These are phyloP conservation scores for Blakeslea trispora DNA, from an alignment of 371 early-diverging fungal species.

Conservation along the genomic window DNA sequence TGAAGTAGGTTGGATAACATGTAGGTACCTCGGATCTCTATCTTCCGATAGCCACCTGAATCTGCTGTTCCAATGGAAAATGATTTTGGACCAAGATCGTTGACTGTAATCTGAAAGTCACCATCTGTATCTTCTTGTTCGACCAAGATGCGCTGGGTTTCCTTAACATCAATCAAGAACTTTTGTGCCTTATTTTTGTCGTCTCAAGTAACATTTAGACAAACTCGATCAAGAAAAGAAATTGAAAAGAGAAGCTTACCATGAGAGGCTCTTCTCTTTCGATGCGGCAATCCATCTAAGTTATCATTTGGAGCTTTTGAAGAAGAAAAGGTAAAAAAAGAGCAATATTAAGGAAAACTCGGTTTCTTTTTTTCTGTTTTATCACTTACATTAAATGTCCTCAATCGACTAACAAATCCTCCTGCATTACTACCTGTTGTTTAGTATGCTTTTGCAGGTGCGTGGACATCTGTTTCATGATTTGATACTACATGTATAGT, in stretches of 20 bases:
- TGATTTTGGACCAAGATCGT: slow-evolving; percentile 88
- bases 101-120: slow-evolving; percentile 88
- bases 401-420: slow-evolving; percentile 11
- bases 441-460: slow-evolving; percentile 45
- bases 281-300: slow-evolving; percentile 5
- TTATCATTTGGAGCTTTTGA: slow-evolving; percentile 4
- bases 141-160: slow-evolving; percentile 71
- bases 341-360: not conserved
- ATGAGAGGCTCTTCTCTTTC: slow-evolving; percentile 43
- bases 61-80: slow-evolving; percentile 81
- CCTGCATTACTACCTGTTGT: slow-evolving; percentile 47
- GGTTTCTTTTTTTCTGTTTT: not conserved
- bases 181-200: slow-evolving; percentile 66
- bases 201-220: slow-evolving; percentile 39
- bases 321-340: not conserved
- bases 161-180: slow-evolving; percentile 80
- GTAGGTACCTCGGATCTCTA: slow-evolving; percentile 89
- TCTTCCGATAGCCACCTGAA: slow-evolving; percentile 79
- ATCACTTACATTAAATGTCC: slow-evolving; percentile 25
- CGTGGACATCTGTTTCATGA: slow-evolving; percentile 13
- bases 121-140: slow-evolving; percentile 93
- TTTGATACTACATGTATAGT: slow-evolving; percentile 12
- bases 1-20: slow-evolving; percentile 89
- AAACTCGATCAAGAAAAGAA: not conserved
- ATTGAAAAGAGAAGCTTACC: slow-evolving; percentile 26